Conservation (phyloP, 345 rosid genomes). For the Hibiscus trionum region DNA sequence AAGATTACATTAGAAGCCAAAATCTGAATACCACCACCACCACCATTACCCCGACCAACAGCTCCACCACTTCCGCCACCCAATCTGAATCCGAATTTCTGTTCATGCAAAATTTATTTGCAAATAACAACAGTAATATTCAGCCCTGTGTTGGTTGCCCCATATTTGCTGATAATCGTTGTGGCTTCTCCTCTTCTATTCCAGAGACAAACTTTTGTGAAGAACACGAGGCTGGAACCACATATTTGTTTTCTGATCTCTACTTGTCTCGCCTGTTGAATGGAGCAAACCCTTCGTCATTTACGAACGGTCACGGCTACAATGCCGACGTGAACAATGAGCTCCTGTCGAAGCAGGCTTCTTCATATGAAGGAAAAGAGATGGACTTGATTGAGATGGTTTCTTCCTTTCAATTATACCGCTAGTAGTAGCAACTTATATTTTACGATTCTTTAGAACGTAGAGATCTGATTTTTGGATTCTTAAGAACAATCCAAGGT, state of each 20-base stretch:
- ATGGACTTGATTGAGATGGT: slow-evolving; percentile 98
- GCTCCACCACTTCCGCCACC: slow-evolving; percentile 14
- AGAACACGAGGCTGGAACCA: slow-evolving; percentile 13
- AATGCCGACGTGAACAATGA: slow-evolving; percentile 10
- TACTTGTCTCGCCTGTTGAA: slow-evolving; percentile 53
- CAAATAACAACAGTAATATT: slow-evolving; percentile 23
- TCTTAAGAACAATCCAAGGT: not conserved
- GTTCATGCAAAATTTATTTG: slow-evolving; percentile 59
- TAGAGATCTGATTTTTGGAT: not conserved
- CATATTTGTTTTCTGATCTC: slow-evolving; percentile 49
- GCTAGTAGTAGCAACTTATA: slow-evolving; percentile 21
- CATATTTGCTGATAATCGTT: slow-evolving; percentile 2
- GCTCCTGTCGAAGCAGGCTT: slow-evolving; percentile 21
- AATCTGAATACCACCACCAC: slow-evolving; percentile 12
- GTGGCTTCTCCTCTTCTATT: slow-evolving; percentile 15
- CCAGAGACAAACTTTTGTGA: not conserved
- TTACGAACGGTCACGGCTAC: slow-evolving; percentile 12
- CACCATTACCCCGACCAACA: slow-evolving; percentile 3
- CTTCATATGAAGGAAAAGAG: slow-evolving; percentile 38
- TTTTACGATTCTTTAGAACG: slow-evolving; percentile 5
- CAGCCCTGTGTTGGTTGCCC: slow-evolving; percentile 14
- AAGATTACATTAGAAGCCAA: slow-evolving; percentile 69
- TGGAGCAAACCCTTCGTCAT: slow-evolving; percentile 30
- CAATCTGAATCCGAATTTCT: slow-evolving; percentile 25
- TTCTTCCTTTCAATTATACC: slow-evolving; percentile 38